A percentile compares a stretch with the other conserved stretches of the same genome.
These are phyloP conservation scores for Psidium friedrichsthalianum DNA, from an alignment of 345 rosid species.

Conservation along the genomic window DNA sequence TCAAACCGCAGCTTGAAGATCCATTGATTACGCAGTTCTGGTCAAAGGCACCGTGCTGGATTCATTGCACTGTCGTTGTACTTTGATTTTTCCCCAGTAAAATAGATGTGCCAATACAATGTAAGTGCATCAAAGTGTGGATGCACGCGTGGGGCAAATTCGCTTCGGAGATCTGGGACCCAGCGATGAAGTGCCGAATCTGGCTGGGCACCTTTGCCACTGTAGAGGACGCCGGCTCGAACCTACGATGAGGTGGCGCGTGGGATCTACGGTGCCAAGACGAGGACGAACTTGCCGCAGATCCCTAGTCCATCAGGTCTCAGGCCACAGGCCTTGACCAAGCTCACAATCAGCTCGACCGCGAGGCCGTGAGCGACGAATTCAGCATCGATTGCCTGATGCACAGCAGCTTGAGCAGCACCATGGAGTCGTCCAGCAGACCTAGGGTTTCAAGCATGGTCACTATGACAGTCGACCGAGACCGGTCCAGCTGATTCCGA, in stretches of 20 bases:
- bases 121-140: constrained; percentile 1
- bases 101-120: no score
- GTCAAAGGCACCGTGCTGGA: no score
- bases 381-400: constrained; percentile 1
- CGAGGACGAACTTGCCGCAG: constrained; percentile 13
- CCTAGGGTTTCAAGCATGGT: not conserved
- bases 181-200: constrained; percentile 17
- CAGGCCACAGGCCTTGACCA: not conserved
- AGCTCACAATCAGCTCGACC: not conserved
- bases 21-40: no score
- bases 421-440: constrained; percentile 18
- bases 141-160: constrained; percentile 28
- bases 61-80: no score
- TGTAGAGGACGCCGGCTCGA: constrained; percentile 22
- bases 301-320: not conserved
- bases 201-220: constrained; percentile 30
- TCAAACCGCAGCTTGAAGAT: no score
- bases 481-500: not conserved
- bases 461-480: not conserved
- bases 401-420: constrained; percentile 21
- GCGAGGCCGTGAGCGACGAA: not conserved
- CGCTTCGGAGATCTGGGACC: constrained; percentile 30
- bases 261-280: constrained; percentile 17
- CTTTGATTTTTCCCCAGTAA: no score
- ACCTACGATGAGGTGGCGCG: constrained; percentile 24